Conservation (phyloP, 176 grass and related monocot species). For the Neostapfia colusana region DNA sequence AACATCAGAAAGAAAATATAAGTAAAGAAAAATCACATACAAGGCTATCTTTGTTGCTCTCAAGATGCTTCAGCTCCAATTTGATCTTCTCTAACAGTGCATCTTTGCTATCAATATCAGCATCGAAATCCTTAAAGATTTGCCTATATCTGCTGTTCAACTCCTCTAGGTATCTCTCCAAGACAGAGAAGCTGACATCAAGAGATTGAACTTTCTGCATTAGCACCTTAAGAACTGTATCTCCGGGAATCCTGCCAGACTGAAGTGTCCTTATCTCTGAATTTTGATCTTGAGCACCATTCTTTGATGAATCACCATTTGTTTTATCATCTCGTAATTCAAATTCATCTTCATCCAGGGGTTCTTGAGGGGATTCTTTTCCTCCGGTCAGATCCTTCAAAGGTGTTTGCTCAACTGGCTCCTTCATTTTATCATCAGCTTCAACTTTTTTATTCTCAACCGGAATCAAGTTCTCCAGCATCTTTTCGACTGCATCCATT, state of each 20-base stretch:
- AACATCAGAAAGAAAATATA: conserved; percentile 23
- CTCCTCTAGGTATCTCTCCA: conserved; percentile 91
- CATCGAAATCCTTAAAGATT: conserved; percentile 97
- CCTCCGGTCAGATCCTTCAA: conserved; percentile 44
- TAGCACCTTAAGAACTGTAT: conserved; percentile 88
- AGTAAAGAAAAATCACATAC: conserved; percentile 42
- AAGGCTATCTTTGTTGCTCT: conserved; percentile 59
- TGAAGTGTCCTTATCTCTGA: conserved; percentile 61
- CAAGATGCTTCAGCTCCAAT: conserved; percentile 68
- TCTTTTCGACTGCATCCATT: conserved; percentile 97
- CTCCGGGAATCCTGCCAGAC: conserved; percentile 86
- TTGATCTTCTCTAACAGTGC: conserved; percentile 63
- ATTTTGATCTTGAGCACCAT: conserved; percentile 47
- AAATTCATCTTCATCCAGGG: conserved; percentile 55
- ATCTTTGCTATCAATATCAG: conserved; percentile 78
- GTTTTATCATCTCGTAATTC: conserved; percentile 51
- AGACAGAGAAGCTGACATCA: conserved; percentile 93
- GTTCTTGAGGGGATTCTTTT: conserved; percentile 48
- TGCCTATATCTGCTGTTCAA: conserved; percentile 87
- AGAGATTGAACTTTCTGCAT: conserved; percentile 96
- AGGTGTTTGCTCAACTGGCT: conserved; percentile 44
- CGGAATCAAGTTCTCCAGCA: conserved; percentile 92
- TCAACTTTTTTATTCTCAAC: conserved; percentile 68
- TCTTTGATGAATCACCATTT: conserved; percentile 50
- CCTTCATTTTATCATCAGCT: conserved; percentile 56